These are phyloP conservation scores for Celoporthe dispersa DNA, from an alignment of 2,329 filamentous ascomycete species.

Conservation along the genomic window DNA sequence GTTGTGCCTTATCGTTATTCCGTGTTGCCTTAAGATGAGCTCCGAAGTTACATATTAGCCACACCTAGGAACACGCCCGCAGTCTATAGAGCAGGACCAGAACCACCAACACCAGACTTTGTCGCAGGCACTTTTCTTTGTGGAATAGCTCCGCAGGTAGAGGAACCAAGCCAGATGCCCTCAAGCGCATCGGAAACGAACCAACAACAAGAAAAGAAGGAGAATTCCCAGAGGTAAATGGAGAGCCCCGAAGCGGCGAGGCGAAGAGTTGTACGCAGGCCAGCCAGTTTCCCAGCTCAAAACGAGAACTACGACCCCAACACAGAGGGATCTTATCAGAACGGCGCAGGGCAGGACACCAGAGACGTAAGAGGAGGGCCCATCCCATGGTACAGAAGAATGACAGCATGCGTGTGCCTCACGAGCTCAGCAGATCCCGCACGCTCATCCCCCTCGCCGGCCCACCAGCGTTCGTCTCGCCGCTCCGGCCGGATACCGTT, in stretches of 20 bases:
- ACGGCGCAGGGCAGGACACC: not conserved
- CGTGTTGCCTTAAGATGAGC: not conserved
- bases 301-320: not conserved
- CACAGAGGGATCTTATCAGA: not conserved
- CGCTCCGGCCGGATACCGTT: constrained; percentile 32
- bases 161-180: not conserved
- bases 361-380: not conserved
- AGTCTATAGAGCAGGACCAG: not conserved
- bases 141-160: not conserved
- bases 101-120: not conserved
- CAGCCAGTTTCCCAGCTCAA: not conserved
- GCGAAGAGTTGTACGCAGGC: not conserved
- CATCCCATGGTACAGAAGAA: not conserved
- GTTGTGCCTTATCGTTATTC: not conserved
- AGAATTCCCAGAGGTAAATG: not conserved
- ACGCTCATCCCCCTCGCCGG: constrained; percentile 9
- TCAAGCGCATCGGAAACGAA: not conserved
- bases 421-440: constrained; percentile 13
- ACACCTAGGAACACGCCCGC: not conserved
- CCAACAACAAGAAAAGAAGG: not conserved
- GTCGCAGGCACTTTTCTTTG: not conserved
- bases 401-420: not conserved
- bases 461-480: not conserved
- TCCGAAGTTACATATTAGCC: not conserved
- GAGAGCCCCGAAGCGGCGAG: not conserved